These are phyloP conservation scores for Chytriomyces hyalinus DNA, from an alignment of 192 early-diverging fungal species.

Conservation along the genomic window DNA sequence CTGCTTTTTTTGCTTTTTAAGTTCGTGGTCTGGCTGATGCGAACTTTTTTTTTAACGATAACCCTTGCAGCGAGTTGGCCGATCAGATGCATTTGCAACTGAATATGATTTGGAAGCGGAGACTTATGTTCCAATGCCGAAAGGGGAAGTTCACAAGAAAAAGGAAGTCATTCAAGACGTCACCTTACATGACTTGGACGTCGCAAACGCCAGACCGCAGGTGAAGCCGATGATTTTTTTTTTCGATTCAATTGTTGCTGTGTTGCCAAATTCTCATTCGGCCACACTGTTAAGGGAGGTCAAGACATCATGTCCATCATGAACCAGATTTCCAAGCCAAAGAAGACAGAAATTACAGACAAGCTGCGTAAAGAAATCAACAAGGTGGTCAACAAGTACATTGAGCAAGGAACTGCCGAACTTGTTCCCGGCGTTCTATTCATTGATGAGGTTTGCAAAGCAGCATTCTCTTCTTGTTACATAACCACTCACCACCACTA, in stretches of 20 bases:
- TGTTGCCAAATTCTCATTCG: background rate
- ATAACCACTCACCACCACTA: background rate
- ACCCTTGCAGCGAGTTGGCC: conserved; percentile 78
- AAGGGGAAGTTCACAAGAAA: conserved; percentile 99
- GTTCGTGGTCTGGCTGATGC: background rate
- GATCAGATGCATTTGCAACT: conserved; percentile 97
- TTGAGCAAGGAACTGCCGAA: conserved; percentile 97
- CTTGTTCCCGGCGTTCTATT: conserved; percentile 97
- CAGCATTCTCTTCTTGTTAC: conserved; percentile 44
- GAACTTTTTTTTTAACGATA: background rate
- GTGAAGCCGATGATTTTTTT: conserved; percentile 23
- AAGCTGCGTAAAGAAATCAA: conserved; percentile 98
- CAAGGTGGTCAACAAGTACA: conserved; percentile 98
- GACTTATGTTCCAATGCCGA: conserved; percentile 95
- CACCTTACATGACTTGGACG: conserved; percentile 96
- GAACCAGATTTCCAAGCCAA: conserved; percentile 97
- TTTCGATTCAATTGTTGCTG: background rate
- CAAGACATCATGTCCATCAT: conserved; percentile 99
- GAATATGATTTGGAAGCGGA: conserved; percentile 99
- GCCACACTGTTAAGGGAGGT: conserved; percentile 66
- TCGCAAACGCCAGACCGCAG: conserved; percentile 93
- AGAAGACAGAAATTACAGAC: conserved; percentile 99
- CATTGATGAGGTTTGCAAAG: conserved; percentile 76
- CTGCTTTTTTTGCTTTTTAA: background rate
- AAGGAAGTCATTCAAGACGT: conserved; percentile 99